Evolutionary conservation across 805 yeast genomes (phyloP).

Genomic region (Yarrowia sp.): DNA sequence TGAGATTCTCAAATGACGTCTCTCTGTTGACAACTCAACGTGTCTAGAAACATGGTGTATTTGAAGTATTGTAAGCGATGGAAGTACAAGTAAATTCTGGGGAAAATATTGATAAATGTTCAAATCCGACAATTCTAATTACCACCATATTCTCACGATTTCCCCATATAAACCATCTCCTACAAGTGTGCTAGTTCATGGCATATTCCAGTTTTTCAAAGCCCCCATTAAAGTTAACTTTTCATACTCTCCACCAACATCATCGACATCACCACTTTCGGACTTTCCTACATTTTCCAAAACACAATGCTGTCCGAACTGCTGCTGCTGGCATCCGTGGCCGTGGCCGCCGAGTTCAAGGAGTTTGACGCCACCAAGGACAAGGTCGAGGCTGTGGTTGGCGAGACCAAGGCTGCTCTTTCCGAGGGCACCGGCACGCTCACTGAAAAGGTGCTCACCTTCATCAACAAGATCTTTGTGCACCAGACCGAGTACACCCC

Average conservation of each 20-base stretch:
- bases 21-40: too few relatives aligned
- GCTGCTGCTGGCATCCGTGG: slow-evolving; percentile 12
- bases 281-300: neutral
- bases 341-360: slow-evolving; percentile 32
- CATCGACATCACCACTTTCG: neutral
- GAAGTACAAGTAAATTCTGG: too few relatives aligned
- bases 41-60: too few relatives aligned
- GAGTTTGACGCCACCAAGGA: slow-evolving; percentile 35
- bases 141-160: too few relatives aligned
- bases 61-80: too few relatives aligned
- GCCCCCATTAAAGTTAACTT: neutral
- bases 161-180: too few relatives aligned
- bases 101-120: too few relatives aligned
- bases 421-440: slow-evolving; percentile 12
- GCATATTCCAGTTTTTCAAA: too few relatives aligned
- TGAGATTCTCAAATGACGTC: too few relatives aligned
- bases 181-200: too few relatives aligned
- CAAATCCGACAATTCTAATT: too few relatives aligned
- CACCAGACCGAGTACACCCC: slow-evolving; percentile 32
- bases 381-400: slow-evolving; percentile 20
- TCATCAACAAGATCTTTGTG: slow-evolving; percentile 41
- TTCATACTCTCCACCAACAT: slow-evolving; percentile 3
- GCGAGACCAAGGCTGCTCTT: slow-evolving; percentile 22
- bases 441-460: slow-evolving; percentile 10
- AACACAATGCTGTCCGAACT: slow-evolving; percentile 10